Evolutionary conservation across 306 rosid species (phyloP).

Genomic region (Biancaea sappan): DNA sequence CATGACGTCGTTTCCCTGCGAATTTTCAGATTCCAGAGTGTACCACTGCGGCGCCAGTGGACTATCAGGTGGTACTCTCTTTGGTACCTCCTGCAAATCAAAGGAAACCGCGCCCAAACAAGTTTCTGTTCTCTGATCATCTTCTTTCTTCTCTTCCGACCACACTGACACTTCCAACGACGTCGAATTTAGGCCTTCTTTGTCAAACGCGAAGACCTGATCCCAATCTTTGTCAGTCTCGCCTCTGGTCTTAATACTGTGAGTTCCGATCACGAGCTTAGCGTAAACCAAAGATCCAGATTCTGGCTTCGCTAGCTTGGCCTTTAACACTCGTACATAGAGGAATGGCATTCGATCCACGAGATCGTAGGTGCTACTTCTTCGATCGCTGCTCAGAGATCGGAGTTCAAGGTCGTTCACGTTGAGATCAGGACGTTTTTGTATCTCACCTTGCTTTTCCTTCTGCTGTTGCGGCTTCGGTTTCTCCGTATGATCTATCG

Average conservation of each 20-base stretch:
- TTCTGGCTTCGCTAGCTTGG: slow-evolving; percentile 41
- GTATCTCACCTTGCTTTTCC: slow-evolving; percentile 28
- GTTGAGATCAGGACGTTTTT: slow-evolving; percentile 32
- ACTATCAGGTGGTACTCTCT: slow-evolving; percentile 87
- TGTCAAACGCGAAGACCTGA: slow-evolving; percentile 83
- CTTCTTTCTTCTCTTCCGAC: slow-evolving; percentile 58
- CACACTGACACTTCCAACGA: slow-evolving; percentile 80
- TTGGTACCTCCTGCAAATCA: slow-evolving; percentile 76
- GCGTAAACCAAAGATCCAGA: slow-evolving; percentile 37
- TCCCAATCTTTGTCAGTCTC: slow-evolving; percentile 80
- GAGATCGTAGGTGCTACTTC: slow-evolving; percentile 61
- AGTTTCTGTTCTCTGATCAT: slow-evolving; percentile 22
- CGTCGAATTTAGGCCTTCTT: slow-evolving; percentile 75
- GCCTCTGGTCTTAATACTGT: slow-evolving; percentile 61
- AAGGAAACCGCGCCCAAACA: slow-evolving; percentile 53
- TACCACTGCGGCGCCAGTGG: slow-evolving; percentile 97
- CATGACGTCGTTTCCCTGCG: slow-evolving; percentile 82
- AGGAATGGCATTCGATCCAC: slow-evolving; percentile 80
- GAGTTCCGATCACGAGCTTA: slow-evolving; percentile 82
- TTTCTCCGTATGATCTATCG: slow-evolving; percentile 47
- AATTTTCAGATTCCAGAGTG: slow-evolving; percentile 62
- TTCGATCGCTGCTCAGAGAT: slow-evolving; percentile 52
- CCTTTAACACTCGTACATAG: slow-evolving; percentile 66
- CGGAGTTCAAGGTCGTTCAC: slow-evolving; percentile 58
- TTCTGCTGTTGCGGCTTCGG: slow-evolving; percentile 21